These are phyloP conservation scores for Termitomyces bulborhizus DNA, from an alignment of 768 basidiomycete species.

Conservation along the genomic window DNA sequence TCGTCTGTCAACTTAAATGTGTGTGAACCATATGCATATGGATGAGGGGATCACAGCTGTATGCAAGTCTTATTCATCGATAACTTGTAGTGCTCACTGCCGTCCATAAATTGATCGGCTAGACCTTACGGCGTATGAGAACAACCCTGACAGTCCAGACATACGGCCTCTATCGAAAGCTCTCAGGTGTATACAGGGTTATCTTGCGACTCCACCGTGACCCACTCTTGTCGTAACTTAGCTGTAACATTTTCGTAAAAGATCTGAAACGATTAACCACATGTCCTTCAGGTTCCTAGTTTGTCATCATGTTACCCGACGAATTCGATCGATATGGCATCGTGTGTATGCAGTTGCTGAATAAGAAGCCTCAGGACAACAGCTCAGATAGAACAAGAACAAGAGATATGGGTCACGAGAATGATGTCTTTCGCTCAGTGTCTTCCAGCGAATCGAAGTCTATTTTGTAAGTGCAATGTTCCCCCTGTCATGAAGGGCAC, in stretches of 20 bases:
- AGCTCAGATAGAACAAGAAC: background rate
- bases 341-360: background rate
- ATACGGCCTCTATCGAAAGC: background rate
- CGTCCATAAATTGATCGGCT: too few relatives aligned
- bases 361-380: background rate
- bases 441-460: background rate
- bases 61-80: background rate
- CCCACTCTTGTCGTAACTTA: background rate
- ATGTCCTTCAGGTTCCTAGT: background rate
- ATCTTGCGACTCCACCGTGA: background rate
- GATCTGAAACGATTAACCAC: background rate
- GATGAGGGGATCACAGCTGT: background rate
- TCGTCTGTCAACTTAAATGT: background rate
- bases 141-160: background rate
- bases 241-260: too few relatives aligned
- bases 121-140: background rate
- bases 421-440: slow-evolving; percentile 45
- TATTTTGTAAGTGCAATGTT: background rate
- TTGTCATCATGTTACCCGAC: background rate
- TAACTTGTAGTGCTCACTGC: background rate
- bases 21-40: background rate
- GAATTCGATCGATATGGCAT: background rate
- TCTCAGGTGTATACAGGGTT: background rate
- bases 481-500: background rate
- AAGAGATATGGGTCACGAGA: slow-evolving; percentile 24